Evolutionary conservation across 2,329 filamentous ascomycete genomes (phyloP).

Genomic region (Talaromyces sp.): DNA sequence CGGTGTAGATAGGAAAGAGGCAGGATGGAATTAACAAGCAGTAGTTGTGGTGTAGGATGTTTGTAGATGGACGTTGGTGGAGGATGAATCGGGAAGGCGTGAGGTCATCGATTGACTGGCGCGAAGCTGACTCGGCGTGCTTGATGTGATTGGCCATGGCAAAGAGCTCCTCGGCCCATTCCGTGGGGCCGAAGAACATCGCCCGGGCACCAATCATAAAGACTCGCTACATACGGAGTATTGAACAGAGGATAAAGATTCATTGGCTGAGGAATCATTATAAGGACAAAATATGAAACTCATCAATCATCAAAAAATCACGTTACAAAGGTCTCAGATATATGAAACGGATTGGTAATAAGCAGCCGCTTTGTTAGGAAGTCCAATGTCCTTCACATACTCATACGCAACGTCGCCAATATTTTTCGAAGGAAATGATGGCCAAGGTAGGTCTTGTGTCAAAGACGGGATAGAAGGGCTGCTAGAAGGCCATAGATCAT

Average conservation of each 20-base stretch:
- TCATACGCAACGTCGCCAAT: not conserved
- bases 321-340: not conserved
- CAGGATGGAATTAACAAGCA: not conserved
- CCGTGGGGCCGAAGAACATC: not conserved
- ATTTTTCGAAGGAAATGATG: not conserved
- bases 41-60: not conserved
- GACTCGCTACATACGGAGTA: no score
- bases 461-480: not conserved
- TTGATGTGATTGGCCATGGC: not conserved
- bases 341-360: not conserved
- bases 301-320: not conserved
- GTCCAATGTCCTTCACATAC: slow-evolving; percentile 1
- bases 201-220: slow-evolving; percentile 3
- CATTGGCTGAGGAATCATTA: not conserved
- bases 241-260: not conserved
- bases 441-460: not conserved
- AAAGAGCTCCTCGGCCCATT: no score
- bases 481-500: not conserved
- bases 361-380: not conserved
- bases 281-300: not conserved
- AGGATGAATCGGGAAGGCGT: not conserved
- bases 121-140: not conserved
- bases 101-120: not conserved
- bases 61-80: not conserved
- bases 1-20: not conserved